Evolutionary conservation across 768 basidiomycete genomes (phyloP).

Genomic region (Amanita rimosa): DNA sequence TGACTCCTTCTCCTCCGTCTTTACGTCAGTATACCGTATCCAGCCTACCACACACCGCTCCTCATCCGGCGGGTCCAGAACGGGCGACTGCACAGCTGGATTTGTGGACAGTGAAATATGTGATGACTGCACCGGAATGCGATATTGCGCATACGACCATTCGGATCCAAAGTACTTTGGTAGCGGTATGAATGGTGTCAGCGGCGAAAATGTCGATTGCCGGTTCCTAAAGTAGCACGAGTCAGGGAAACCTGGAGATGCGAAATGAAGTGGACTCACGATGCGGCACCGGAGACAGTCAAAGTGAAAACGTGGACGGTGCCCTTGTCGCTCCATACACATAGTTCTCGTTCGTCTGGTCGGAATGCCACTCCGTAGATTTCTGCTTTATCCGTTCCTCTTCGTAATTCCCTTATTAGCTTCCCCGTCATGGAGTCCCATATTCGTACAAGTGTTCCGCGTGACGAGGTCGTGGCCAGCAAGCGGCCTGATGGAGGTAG

Average conservation of each 20-base stretch:
- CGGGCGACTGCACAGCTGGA: slow-evolving; percentile 41
- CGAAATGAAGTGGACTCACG: slow-evolving; percentile 33
- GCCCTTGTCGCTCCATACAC: slow-evolving; percentile 93
- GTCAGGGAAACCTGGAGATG: slow-evolving; percentile 1
- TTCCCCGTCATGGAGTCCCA: slow-evolving; percentile 74
- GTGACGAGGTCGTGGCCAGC: slow-evolving; percentile 73
- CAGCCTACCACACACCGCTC: slow-evolving; percentile 85
- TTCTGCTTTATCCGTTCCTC: slow-evolving; percentile 83
- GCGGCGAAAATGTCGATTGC: slow-evolving; percentile 70
- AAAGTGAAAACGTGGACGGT: slow-evolving; percentile 87
- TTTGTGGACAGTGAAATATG: slow-evolving; percentile 71
- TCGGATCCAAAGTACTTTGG: slow-evolving; percentile 93
- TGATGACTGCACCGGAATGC: slow-evolving; percentile 75
- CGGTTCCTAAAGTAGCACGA: slow-evolving; percentile 46
- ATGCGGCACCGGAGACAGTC: slow-evolving; percentile 40
- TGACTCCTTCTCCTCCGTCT: slow-evolving; percentile 15
- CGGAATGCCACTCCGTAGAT: slow-evolving; percentile 88
- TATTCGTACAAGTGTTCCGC: slow-evolving; percentile 79
- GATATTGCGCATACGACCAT: slow-evolving; percentile 92
- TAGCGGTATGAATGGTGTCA: slow-evolving; percentile 70
- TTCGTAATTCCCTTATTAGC: slow-evolving; percentile 66
- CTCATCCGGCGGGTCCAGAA: slow-evolving; percentile 60
- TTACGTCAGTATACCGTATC: slow-evolving; percentile 46
- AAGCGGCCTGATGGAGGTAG: slow-evolving; percentile 68
- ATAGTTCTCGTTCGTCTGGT: slow-evolving; percentile 75